Percentiles rank a stretch among this genome's conserved stretches.
phyloP scores from a whole-genome alignment of 1,139 yeast species.

The Scheffersomyces lignicola region DNA sequence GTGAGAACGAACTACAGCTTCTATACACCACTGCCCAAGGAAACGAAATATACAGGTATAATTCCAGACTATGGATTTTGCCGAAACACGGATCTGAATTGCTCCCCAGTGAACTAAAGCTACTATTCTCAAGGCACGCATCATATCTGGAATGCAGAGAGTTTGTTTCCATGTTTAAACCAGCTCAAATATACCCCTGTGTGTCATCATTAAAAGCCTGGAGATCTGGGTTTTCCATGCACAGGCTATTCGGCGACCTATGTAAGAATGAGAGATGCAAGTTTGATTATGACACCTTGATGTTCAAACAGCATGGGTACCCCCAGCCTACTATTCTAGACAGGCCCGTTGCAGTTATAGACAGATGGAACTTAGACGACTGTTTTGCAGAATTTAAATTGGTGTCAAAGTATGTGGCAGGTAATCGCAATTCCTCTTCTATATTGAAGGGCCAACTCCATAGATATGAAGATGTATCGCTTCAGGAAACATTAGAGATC shows the following conservation, averaged over 20 bases:
- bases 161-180: slow-evolving; percentile 38
- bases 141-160: slow-evolving; percentile 47
- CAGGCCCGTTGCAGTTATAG: slow-evolving; percentile 24
- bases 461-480: neutral
- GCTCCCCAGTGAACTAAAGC: slow-evolving; percentile 40
- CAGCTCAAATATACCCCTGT: slow-evolving; percentile 49
- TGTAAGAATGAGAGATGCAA: slow-evolving; percentile 20
- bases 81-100: slow-evolving; percentile 28
- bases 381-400: slow-evolving; percentile 30
- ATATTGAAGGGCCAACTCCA: slow-evolving; percentile 5
- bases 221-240: slow-evolving; percentile 44
- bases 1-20: slow-evolving; percentile 14
- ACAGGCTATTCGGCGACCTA: slow-evolving; percentile 43
- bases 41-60: slow-evolving; percentile 21
- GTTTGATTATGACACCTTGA: slow-evolving; percentile 33
- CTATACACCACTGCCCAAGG: slow-evolving; percentile 23
- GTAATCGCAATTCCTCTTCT: neutral
- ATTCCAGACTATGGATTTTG: slow-evolving; percentile 28
- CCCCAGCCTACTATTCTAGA: slow-evolving; percentile 15
- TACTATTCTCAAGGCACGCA: slow-evolving; percentile 56
- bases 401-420: slow-evolving; percentile 10
- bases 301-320: slow-evolving; percentile 20
- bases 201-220: slow-evolving; percentile 35
- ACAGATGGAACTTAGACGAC: slow-evolving; percentile 37
- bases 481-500: neutral